phyloP scores from a whole-genome alignment of 257 asterid genomes.

The Orobanche coerulescens region DNA sequence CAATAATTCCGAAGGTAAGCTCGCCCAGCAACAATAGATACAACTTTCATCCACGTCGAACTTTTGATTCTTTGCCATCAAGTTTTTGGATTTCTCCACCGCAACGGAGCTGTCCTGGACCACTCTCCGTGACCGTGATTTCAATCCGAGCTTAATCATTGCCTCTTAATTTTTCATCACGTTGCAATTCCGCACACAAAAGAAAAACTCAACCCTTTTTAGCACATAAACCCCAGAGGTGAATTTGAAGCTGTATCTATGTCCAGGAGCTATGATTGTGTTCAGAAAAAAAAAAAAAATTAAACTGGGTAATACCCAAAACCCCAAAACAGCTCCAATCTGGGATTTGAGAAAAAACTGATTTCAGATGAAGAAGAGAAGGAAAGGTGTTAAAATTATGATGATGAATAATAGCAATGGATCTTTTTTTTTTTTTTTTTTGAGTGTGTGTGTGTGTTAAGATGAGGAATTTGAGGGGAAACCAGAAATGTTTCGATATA shows the following conservation, averaged over 20 bases:
- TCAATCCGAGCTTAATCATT: slow-evolving; percentile 59
- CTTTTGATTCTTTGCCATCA: slow-evolving; percentile 9
- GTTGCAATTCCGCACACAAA: slow-evolving; percentile 7
- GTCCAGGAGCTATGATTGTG: slow-evolving; percentile 1
- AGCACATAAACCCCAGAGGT: slow-evolving; percentile 4
- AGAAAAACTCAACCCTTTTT: neutral
- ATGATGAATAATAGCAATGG: neutral
- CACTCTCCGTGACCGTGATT: slow-evolving; percentile 59
- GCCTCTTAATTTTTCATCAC: slow-evolving; percentile 8
- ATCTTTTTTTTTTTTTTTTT: neutral
- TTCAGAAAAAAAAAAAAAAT: slow-evolving; percentile 11
- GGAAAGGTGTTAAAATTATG: neutral
- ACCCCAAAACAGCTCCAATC: slow-evolving; percentile 4
- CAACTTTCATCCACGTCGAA: slow-evolving; percentile 16
- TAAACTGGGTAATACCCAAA: slow-evolving; percentile 13
- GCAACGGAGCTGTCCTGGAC: slow-evolving; percentile 61
- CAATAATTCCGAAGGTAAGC: slow-evolving; percentile 64
- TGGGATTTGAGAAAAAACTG: neutral
- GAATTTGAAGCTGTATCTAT: neutral
- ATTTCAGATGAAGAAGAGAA: neutral
- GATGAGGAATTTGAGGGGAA: slow-evolving; percentile 9
- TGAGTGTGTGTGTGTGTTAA: neutral
- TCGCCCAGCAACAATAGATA: slow-evolving; percentile 45
- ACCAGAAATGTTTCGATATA: neutral
- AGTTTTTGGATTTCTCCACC: slow-evolving; percentile 37